These are phyloP conservation scores for Nitzschia sp. DNA, from an alignment of 108 stramenopile species.

Conservation along the genomic window DNA sequence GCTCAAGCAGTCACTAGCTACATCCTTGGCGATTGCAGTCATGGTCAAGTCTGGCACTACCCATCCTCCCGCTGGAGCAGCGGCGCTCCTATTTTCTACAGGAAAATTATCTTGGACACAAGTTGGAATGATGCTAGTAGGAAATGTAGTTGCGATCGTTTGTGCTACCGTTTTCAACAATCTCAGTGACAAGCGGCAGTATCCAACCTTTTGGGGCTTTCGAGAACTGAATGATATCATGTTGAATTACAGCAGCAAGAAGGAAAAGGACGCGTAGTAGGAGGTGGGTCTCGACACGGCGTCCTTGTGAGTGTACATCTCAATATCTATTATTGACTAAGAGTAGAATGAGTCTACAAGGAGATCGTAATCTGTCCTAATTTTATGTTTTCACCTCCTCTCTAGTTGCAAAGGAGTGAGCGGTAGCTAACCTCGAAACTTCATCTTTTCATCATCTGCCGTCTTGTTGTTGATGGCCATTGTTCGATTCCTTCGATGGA, in stretches of 20 bases:
- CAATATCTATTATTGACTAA: too few relatives aligned
- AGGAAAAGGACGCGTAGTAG: background rate
- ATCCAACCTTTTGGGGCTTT: slow-evolving; percentile 58
- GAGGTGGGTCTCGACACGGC: too few relatives aligned
- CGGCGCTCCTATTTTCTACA: slow-evolving; percentile 34
- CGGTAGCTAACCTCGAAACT: too few relatives aligned
- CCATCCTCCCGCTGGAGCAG: slow-evolving; percentile 58
- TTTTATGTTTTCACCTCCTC: too few relatives aligned
- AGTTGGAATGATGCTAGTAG: slow-evolving; percentile 33
- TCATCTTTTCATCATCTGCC: too few relatives aligned
- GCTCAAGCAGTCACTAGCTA: slow-evolving; percentile 29
- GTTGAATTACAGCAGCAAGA: background rate
- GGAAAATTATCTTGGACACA: slow-evolving; percentile 24
- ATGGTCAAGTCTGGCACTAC: slow-evolving; percentile 54
- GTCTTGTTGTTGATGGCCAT: too few relatives aligned
- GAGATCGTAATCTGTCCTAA: too few relatives aligned
- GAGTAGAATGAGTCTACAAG: too few relatives aligned
- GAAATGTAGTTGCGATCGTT: slow-evolving; percentile 27
- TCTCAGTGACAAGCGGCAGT: slow-evolving; percentile 51
- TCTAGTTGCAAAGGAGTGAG: too few relatives aligned
- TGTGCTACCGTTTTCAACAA: slow-evolving; percentile 54
- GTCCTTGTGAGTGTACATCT: too few relatives aligned
- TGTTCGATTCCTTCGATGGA: too few relatives aligned
- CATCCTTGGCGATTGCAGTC: slow-evolving; percentile 40
- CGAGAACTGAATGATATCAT: background rate